These are phyloP conservation scores for Chlamydomonas sp. DNA, from an alignment of 139 green algal species.

Conservation along the genomic window DNA sequence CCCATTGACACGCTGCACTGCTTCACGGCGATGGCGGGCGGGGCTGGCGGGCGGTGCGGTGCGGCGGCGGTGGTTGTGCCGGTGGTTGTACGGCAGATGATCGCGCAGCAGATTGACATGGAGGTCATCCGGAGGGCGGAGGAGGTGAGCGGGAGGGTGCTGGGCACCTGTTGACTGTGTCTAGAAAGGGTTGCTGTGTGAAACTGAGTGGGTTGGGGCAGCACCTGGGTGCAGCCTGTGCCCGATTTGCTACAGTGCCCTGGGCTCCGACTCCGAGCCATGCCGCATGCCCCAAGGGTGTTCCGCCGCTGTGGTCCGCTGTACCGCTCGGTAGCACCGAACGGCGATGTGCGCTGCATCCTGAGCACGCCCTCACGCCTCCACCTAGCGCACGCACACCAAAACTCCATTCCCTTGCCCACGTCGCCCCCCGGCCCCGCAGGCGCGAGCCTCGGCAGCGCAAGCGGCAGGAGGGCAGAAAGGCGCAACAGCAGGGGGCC, in stretches of 20 bases:
- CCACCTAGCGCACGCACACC: no score
- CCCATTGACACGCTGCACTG: constrained; percentile 62
- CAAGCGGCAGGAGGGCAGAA: neutral
- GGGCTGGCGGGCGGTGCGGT: neutral
- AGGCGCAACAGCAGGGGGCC: neutral
- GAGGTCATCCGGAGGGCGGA: constrained; percentile 76
- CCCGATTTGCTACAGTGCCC: neutral
- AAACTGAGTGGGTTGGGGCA: neutral
- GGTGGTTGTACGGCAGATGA: constrained; percentile 76
- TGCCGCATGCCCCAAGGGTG: neutral
- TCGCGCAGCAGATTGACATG: constrained; percentile 72
- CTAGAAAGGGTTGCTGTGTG: neutral
- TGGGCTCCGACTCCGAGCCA: neutral
- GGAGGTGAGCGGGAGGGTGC: constrained; percentile 6
- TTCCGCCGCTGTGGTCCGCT: neutral
- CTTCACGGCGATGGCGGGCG: constrained; percentile 33
- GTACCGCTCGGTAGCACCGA: neutral
- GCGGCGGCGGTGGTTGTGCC: constrained; percentile 47
- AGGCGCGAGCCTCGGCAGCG: no score
- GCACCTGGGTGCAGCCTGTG: neutral
- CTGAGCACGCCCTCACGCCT: no score
- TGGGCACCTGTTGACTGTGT: no score
- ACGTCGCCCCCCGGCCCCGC: no score
- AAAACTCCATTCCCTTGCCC: no score
- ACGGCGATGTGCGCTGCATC: no score